Conservation (phyloP, 768 basidiomycete genomes). For the Hygrophorus russula region DNA sequence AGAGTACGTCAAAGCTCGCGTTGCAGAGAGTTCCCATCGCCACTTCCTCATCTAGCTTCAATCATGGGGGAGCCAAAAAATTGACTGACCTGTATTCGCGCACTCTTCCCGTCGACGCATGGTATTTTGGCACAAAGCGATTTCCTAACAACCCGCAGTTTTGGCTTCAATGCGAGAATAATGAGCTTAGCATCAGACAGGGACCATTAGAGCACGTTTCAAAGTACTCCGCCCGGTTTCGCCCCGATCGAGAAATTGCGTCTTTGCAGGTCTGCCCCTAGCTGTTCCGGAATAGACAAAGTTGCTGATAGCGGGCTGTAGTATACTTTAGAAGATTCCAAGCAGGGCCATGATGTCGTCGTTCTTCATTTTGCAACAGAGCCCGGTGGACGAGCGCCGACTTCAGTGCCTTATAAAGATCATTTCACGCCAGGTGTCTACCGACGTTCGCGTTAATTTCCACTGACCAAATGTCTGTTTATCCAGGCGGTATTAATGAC, state of each 20-base stretch:
- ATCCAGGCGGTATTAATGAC: too few relatives aligned
- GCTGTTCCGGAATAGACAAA: too few relatives aligned
- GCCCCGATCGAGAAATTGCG: too few relatives aligned
- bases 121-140: conserved; percentile 15
- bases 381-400: too few relatives aligned
- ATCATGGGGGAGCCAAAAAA: neutral
- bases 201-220: neutral
- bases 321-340: neutral
- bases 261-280: too few relatives aligned
- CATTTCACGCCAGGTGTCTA: too few relatives aligned
- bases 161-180: neutral
- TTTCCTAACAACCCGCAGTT: conserved; percentile 3
- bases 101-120: conserved; percentile 11
- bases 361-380: neutral
- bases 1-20: too few relatives aligned
- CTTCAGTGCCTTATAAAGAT: too few relatives aligned
- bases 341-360: neutral
- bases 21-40: conserved; percentile 1
- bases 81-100: neutral
- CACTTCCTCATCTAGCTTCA: neutral
- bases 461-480: too few relatives aligned
- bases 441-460: too few relatives aligned
- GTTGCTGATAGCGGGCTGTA: too few relatives aligned
- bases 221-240: too few relatives aligned
- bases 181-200: neutral